Evolutionary conservation across 2,329 filamentous ascomycete species (phyloP), one percentile per base, ranked within the genome.

Genomic region (Septoria petroselini): DNA sequence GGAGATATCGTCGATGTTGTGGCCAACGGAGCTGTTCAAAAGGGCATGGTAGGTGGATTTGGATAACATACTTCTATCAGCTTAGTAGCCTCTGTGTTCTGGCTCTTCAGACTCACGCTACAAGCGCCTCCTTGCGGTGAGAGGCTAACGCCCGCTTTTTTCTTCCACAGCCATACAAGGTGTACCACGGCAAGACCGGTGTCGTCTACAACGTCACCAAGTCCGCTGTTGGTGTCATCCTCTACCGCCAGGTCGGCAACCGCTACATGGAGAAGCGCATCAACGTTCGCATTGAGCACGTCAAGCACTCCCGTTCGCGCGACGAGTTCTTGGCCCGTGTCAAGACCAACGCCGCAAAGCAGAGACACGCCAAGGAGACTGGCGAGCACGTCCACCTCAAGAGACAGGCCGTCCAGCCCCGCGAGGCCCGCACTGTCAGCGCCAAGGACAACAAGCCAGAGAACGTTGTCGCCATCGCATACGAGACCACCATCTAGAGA

Each of bases 211-310:
- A 98, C 82, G 93, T 98, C 70, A 93, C 91, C 78, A 95, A 96
- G 85, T 87, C 83, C 68, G 88, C 93, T 63, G 90, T 98, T 73
- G 93, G 93, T 70, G 87, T 98, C 76, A 96, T 98, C 79, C 88
- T 98, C 79, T 91, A 95, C 87, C 96, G 95, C 85, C 89, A 94
- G 77, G 93, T 98, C 74, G 90, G 91, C 79, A 93, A 97, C 86
- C 88, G 91, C 71, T 98, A 96, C 85, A 82, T 98, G 75, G 93
- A 98, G 88, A 98, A 98, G 90, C 91, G 93, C 76, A 85, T 98
- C 81, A 97, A 95, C 85, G 82, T 98, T 79, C 89, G 93, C 73
- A 78, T 97, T 76, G 93, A 98, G 86, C 93, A 98, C 85, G 83
- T 98, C 77, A 78, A 79, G 71, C 87, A 88, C 73, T 97, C 91